phyloP scores from a whole-genome alignment of 2,329 filamentous ascomycete genomes.

The Colletotrichum horii region DNA sequence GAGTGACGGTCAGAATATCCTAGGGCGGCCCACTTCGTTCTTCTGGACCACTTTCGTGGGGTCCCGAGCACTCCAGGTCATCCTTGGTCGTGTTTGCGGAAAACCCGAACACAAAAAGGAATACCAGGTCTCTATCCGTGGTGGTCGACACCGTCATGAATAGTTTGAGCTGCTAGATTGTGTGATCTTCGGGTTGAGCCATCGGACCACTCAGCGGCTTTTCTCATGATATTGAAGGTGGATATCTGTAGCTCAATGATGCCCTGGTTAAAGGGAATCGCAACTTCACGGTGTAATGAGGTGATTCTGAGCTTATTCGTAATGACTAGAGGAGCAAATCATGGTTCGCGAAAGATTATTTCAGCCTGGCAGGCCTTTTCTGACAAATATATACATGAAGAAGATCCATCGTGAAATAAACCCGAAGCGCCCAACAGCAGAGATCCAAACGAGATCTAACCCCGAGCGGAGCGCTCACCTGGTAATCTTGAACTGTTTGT shows the following conservation, averaged over 20 bases:
- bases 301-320: background rate
- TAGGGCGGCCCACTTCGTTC: background rate
- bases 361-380: background rate
- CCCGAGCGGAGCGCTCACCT: background rate
- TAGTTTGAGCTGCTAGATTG: background rate
- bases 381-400: background rate
- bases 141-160: background rate
- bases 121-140: background rate
- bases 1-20: background rate
- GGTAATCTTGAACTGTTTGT: background rate
- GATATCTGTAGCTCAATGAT: background rate
- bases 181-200: background rate
- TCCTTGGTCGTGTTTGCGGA: background rate
- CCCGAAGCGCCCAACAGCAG: background rate
- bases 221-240: background rate
- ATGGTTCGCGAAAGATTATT: background rate
- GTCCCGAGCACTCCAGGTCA: background rate
- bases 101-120: background rate
- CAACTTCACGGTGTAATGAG: background rate
- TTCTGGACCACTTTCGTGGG: background rate
- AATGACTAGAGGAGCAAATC: background rate
- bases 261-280: background rate
- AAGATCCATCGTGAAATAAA: background rate
- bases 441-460: background rate
- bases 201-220: background rate